phyloP scores from a whole-genome alignment of 805 yeast species.

The Zygosaccharomyces bisporus region DNA sequence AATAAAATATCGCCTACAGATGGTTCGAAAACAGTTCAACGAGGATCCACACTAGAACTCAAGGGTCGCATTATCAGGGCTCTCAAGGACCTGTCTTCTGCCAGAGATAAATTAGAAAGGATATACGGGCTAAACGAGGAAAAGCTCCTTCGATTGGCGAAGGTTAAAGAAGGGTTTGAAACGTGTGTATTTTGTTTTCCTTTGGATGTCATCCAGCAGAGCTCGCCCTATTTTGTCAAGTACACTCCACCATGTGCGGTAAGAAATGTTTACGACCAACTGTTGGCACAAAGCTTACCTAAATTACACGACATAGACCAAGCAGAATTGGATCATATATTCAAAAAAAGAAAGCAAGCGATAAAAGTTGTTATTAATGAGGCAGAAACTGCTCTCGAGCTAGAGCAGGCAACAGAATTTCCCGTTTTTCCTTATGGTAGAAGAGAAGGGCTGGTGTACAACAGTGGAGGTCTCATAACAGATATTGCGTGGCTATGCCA shows the following conservation, averaged over 20 bases:
- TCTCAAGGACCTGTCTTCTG: conserved; percentile 35
- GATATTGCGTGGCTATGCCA: conserved; percentile 51
- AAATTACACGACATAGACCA: conserved; percentile 20
- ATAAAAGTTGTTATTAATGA: conserved; percentile 22
- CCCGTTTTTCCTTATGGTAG: conserved; percentile 29
- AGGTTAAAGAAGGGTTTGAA: conserved; percentile 51
- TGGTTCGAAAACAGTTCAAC: conserved; percentile 2
- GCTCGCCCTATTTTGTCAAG: conserved; percentile 25
- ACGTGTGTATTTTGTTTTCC: conserved; percentile 43
- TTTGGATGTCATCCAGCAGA: conserved; percentile 28
- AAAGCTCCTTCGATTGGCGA: conserved; percentile 41
- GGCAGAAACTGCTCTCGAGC: conserved; percentile 17
- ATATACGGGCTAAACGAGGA: conserved; percentile 50
- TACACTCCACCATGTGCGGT: conserved; percentile 17
- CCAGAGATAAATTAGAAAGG: conserved; percentile 42
- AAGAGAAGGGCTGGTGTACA: conserved; percentile 42
- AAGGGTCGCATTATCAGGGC: conserved; percentile 27
- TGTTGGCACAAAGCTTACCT: conserved; percentile 10
- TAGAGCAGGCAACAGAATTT: conserved; percentile 26
- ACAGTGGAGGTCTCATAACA: conserved; percentile 51
- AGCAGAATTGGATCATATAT: conserved; percentile 24
- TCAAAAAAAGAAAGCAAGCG: conserved; percentile 24
- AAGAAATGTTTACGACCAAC: conserved; percentile 6
- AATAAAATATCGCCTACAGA: neutral
- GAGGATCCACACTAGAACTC: conserved; percentile 20